Base-by-base conservation (phyloP, 148 eudicot species). In the Rhododendron ferrugineum region DNA sequence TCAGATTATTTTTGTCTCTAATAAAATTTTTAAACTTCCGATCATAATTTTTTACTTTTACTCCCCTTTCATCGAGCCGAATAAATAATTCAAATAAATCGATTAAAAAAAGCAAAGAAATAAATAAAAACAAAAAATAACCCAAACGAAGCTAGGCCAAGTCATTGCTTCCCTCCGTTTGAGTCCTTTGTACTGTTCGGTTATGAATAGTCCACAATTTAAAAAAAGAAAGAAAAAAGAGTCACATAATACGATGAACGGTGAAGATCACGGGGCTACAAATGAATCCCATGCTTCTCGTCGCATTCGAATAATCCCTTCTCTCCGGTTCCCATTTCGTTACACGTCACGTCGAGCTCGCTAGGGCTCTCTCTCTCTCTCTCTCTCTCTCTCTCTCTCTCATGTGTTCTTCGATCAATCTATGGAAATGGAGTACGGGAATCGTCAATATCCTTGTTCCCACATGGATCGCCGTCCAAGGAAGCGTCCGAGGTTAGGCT, bases 381-480 rank as follows among this genome's bases (percentile, higher is more conserved):
- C 44, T 32, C 49, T 6, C 20, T 23, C 75, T 42, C 60, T 44
- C 36, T 54, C 28, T 20, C 42, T 50, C 54, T 11, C 36, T 34
- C 3, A 52, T 40, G 84, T 11, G 20, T 66, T 44, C 42, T 44
- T 50, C 32, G 5, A 72, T 73, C 47, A 6, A 30, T 83, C 28
- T 42, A 83, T 84, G 89, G 89, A 86, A 85, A 92, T 92, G 94
- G 92, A 92, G 85, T 89, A 83, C 84, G 40, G 78, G 36, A 85
- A 88, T 84, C 92, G 74, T 28, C 74, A 92, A 86, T 84, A 87
- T 64, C 90, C 89, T 16, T 84, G 84, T 73, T 32, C 58, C 86
- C 89, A 93, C 47, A 90, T 89, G 89, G 95, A 93, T 89, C 93
- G 95, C 73, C 92, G 93, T 15, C 95, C 95, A 2, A 88, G 92